These are phyloP conservation scores for Fusarium hostae DNA, from an alignment of 2,329 filamentous ascomycete genomes.

Conservation along the genomic window DNA sequence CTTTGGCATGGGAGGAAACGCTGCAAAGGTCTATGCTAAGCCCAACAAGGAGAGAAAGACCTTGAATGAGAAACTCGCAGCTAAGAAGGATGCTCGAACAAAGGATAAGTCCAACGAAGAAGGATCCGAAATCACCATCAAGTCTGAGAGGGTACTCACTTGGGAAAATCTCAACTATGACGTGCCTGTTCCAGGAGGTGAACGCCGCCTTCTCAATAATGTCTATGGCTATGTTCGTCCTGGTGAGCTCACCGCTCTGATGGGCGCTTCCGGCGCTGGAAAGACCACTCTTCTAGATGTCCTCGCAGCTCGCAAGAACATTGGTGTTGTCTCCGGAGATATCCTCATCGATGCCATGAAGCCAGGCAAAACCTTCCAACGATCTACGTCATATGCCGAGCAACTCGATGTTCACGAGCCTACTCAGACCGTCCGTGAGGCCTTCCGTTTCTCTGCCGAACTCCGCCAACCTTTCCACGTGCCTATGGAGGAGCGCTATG, in stretches of 20 bases:
- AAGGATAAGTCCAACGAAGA: slow-evolving; percentile 58
- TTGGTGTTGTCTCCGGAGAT: slow-evolving; percentile 68
- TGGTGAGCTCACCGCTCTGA: slow-evolving; percentile 80
- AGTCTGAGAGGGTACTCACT: slow-evolving; percentile 76
- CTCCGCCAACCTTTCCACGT: slow-evolving; percentile 67
- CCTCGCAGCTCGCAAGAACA: slow-evolving; percentile 70
- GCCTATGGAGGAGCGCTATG: slow-evolving; percentile 64
- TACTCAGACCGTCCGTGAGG: slow-evolving; percentile 71
- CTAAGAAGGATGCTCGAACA: slow-evolving; percentile 68
- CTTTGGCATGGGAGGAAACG: slow-evolving; percentile 82
- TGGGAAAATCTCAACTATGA: slow-evolving; percentile 89
- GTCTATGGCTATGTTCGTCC: slow-evolving; percentile 78
- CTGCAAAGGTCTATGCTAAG: slow-evolving; percentile 79
- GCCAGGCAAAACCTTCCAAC: slow-evolving; percentile 69
- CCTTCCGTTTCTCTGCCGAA: slow-evolving; percentile 71
- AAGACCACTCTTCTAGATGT: slow-evolving; percentile 89
- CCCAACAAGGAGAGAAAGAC: slow-evolving; percentile 74
- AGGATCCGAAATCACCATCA: slow-evolving; percentile 64
- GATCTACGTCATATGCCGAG: slow-evolving; percentile 71
- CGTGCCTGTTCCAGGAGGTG: slow-evolving; percentile 68
- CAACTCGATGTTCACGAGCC: slow-evolving; percentile 72
- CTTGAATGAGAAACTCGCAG: slow-evolving; percentile 71
- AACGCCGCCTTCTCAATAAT: slow-evolving; percentile 64
- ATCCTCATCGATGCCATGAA: slow-evolving; percentile 67
- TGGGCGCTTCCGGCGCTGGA: slow-evolving; percentile 86